Evolutionary conservation across 306 rosid species (phyloP), one percentile per base, ranked within the genome.

Genomic region (Argentina anserina): DNA sequence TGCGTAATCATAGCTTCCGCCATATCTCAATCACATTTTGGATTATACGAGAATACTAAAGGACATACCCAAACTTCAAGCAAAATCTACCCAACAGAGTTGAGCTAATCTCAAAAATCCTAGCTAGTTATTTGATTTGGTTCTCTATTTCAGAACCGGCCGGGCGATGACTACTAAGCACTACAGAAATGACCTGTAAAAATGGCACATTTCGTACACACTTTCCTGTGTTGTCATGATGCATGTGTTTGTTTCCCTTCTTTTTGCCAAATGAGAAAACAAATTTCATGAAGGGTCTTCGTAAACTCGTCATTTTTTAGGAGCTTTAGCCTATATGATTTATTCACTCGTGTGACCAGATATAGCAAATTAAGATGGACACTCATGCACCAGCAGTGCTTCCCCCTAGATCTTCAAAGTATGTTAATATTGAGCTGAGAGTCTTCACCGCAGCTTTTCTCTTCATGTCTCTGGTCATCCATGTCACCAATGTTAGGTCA

Each of bases 371-470:
- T 14, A 58, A 13, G 31, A 58, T 58, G 63, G 63, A 28, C 73
- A 41, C 52, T 46, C 52, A 46, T 9, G 6, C 8, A 76, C 78
- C 36, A 73, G 59, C 29, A 1, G 15, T 46, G 10, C 3, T 47
- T 45, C 1, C 60, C 9, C 8, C 36, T 29, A 41, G 34, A 39
- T 50, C 23, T 65, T n/a, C 47, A 9, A 58, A 61, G 42, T 14
- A 73, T 46, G 75, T 49, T 61, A 33, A 69, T 73, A 67, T 79
- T 39, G 78, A 13, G 23, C 42, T 79, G 1, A 67, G 78, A 55
- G n/a, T 79, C 25, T 18, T 73, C 37, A 74, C 71, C 42, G 20
- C 71, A 23, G 41, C 50, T 26, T 50, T 79, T 9, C 75, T 79
- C n/a, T 36, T 79, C 33, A 14, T 79, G 14, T 61, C 82, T 17